Evolutionary conservation across 2,329 filamentous ascomycete species (phyloP).

Genomic region (Fusarium sp.): DNA sequence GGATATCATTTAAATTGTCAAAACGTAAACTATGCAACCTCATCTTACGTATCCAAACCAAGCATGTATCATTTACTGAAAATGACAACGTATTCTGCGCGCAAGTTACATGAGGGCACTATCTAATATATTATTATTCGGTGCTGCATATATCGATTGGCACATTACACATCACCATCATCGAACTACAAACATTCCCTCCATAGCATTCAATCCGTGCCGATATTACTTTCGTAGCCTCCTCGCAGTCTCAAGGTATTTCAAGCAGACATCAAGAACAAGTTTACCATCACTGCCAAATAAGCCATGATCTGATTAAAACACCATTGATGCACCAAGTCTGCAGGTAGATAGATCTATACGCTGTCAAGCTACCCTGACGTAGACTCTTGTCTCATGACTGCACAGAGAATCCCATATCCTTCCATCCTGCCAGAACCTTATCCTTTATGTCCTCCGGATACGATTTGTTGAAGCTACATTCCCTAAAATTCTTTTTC

Average conservation of each 20-base stretch:
- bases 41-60: fast-evolving
- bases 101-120: no score
- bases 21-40: neutral
- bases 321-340: neutral
- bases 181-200: no score
- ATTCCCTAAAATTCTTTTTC: neutral
- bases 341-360: no score
- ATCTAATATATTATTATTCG: no score
- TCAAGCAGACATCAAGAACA: no score
- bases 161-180: neutral
- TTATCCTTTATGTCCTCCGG: neutral
- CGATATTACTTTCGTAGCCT: neutral
- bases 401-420: neutral
- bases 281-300: neutral
- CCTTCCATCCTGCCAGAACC: neutral
- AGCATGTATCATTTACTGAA: no score
- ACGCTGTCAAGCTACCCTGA: no score
- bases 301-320: neutral
- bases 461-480: neutral
- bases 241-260: no score
- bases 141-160: no score
- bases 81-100: neutral
- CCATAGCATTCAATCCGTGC: neutral
- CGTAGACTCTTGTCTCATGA: neutral
- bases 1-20: fast-evolving